A percentile compares a stretch with the other conserved stretches of the same genome.
These are phyloP conservation scores for Pseudogymnoascus sp. DNA, from an alignment of 2,329 filamentous ascomycete species.

Conservation along the genomic window DNA sequence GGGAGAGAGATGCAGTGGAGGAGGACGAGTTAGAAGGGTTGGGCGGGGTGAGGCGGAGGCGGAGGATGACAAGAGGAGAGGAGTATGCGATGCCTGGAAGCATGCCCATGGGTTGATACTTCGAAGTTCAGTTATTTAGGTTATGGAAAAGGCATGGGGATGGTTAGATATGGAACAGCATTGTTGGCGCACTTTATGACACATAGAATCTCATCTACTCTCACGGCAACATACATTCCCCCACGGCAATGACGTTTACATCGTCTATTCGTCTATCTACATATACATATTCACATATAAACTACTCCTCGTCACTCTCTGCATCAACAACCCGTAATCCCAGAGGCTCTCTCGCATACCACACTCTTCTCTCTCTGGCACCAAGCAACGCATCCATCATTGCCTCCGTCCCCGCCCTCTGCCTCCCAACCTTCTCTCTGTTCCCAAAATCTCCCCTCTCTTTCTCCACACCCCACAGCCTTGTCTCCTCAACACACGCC, in stretches of 20 bases:
- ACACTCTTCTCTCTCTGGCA: slow-evolving; percentile 52
- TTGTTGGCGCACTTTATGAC: slow-evolving; percentile 7
- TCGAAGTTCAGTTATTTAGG: background rate
- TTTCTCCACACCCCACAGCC: slow-evolving; percentile 35
- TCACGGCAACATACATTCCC: background rate
- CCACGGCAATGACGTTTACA: background rate
- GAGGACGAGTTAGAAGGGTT: background rate
- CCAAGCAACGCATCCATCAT: slow-evolving; percentile 53
- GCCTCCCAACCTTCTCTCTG: slow-evolving; percentile 29
- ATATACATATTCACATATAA: slow-evolving; percentile 13
- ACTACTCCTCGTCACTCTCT: slow-evolving; percentile 16
- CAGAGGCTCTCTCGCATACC: slow-evolving; percentile 53
- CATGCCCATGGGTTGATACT: slow-evolving; percentile 23
- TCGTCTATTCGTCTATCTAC: slow-evolving; percentile 10
- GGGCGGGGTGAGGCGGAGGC: slow-evolving; percentile 20
- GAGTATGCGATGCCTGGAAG: slow-evolving; percentile 30
- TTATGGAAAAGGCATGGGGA: background rate
- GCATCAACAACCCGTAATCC: slow-evolving; percentile 10
- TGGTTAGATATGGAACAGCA: background rate
- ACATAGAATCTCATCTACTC: background rate
- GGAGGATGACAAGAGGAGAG: slow-evolving; percentile 27
- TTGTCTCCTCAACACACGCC: slow-evolving; percentile 73
- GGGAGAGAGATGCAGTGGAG: slow-evolving; percentile 10
- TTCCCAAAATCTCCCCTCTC: slow-evolving; percentile 19
- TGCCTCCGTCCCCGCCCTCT: slow-evolving; percentile 45